Evolutionary conservation across 2,329 filamentous ascomycete species (phyloP).

Genomic region (Pezicula neosporulosa): DNA sequence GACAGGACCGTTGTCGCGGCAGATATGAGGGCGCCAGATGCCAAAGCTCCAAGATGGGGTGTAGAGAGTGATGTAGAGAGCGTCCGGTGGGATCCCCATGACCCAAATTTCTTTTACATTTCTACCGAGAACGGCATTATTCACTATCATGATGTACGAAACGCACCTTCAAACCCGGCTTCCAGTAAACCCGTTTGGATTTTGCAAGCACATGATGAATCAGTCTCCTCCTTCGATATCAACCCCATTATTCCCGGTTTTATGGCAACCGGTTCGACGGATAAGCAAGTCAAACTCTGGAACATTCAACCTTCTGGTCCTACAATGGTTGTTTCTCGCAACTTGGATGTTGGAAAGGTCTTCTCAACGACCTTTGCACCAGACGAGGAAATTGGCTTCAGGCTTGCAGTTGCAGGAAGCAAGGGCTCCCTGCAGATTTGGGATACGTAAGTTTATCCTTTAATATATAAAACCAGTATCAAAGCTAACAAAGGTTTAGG

Average conservation of each 20-base stretch:
- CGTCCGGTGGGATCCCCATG: slow-evolving; percentile 89
- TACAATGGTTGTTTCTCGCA: slow-evolving; percentile 85
- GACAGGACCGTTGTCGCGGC: slow-evolving; percentile 92
- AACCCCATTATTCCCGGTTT: slow-evolving; percentile 88
- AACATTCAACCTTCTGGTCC: slow-evolving; percentile 80
- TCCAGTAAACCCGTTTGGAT: slow-evolving; percentile 88
- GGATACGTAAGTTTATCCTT: slow-evolving; percentile 61
- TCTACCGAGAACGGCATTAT: slow-evolving; percentile 90
- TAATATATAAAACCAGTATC: neutral
- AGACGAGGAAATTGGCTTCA: slow-evolving; percentile 85
- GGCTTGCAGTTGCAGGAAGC: slow-evolving; percentile 89
- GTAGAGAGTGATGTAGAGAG: slow-evolving; percentile 95
- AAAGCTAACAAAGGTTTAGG: slow-evolving; percentile 10
- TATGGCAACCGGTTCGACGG: slow-evolving; percentile 88
- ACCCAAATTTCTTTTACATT: slow-evolving; percentile 90
- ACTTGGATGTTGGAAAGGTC: slow-evolving; percentile 90
- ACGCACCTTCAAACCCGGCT: slow-evolving; percentile 67
- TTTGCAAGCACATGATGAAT: slow-evolving; percentile 91
- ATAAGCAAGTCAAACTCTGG: slow-evolving; percentile 97
- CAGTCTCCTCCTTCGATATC: slow-evolving; percentile 88
- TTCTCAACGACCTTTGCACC: slow-evolving; percentile 90
- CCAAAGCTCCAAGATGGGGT: slow-evolving; percentile 79
- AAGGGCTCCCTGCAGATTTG: slow-evolving; percentile 91
- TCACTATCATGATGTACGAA: slow-evolving; percentile 86
- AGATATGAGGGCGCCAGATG: slow-evolving; percentile 91